Conservation (phyloP, 2,329 filamentous ascomycete species). For the Alternaria novae-zelandiae region DNA sequence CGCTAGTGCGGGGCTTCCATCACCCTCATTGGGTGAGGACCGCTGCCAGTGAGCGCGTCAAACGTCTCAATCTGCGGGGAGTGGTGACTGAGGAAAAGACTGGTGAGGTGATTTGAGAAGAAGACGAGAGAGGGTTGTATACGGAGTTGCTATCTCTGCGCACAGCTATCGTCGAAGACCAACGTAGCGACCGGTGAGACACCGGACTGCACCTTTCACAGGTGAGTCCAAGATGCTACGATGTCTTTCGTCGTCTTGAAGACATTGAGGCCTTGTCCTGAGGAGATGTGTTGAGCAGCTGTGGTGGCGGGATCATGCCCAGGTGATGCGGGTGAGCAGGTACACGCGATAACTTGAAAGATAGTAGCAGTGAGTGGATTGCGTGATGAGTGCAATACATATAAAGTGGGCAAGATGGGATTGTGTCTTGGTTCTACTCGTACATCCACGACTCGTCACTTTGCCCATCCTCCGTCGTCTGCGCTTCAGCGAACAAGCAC, state of each 20-base stretch:
- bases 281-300: too few species aligned
- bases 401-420: accelerated
- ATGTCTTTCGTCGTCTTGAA: neutral
- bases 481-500: constrained; percentile 15
- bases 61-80: neutral
- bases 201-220: neutral
- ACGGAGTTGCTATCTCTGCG: too few species aligned
- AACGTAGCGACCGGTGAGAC: too few species aligned
- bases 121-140: too few species aligned
- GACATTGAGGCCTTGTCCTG: neutral
- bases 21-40: neutral
- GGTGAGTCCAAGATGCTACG: neutral
- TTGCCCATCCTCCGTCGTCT: neutral
- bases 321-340: too few species aligned
- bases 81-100: neutral
- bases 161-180: too few species aligned
- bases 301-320: too few species aligned
- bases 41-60: neutral
- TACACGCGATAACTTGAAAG: neutral
- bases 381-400: neutral
- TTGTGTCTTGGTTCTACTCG: neutral
- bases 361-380: neutral
- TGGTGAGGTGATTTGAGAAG: neutral
- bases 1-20: constrained; percentile 12
- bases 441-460: constrained; percentile 20